Evolutionary conservation across 2,329 filamentous ascomycete genomes (phyloP), one percentile per base, ranked within the genome.

Genomic region (Ceratocystis smalleyi): DNA sequence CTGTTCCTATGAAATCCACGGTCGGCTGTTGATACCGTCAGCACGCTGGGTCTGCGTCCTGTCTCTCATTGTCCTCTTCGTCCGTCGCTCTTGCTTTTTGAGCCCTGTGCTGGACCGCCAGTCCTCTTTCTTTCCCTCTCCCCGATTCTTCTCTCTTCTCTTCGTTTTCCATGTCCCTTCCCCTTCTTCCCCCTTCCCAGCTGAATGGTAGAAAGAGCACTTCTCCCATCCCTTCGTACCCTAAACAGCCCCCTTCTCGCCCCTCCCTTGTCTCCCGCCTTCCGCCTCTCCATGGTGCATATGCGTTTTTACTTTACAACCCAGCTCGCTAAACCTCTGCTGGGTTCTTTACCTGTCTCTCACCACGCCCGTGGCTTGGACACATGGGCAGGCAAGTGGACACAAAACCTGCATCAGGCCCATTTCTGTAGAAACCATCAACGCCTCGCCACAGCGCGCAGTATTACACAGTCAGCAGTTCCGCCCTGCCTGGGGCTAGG

Each of bases 181-280:
- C 15, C n/a, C 12, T 51, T 51, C 12, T 51, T n/a, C 5, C 8
- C 27, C n/a, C 27, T 22, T 59, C 32, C 54, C 54, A 59, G 54
- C 54, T 59, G 54, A 59, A 59, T 59, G 32, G 54, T 32, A 59
- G 54, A 32, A 59, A 32, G 32, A 32, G 32, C 32, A 59, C 22
- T 32, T 27, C 8, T 27, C 47, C 47, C 47, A 24, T 51, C 47
- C 47, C 47, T 51, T 51, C 22, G 12, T 24, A 24, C 27, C 8
- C 15, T 22, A 19, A 19, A 22, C 54, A 27, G 47, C 47, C 47
- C 35, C 35, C 35, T 40, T 40, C 35, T 40, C 35, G 35, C 10
- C 10, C 35, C 35, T 40, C 35, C 35, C 35, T 51, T 51, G 47
- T 51, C 22, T 51, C 47, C 47, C 47, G 47, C 60, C 60, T n/a